Evolutionary conservation across 2,329 filamentous ascomycete species (phyloP).

Genomic region (Monilinia fructicola): DNA sequence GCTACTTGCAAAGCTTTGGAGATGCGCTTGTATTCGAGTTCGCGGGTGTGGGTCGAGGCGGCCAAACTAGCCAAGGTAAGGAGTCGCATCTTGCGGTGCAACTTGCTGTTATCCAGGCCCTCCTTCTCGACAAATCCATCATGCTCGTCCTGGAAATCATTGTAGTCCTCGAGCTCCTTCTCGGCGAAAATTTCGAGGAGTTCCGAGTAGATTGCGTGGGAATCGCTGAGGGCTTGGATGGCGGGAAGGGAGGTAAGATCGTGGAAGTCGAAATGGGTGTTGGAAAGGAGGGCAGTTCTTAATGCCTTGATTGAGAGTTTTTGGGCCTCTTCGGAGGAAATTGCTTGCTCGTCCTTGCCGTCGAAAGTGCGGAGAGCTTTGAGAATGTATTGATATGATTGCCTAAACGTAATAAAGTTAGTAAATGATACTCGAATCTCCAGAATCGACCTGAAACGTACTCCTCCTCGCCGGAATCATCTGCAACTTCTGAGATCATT

Average conservation of each 20-base stretch:
- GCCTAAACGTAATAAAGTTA: conserved; percentile 43
- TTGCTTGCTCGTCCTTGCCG: conserved; percentile 53
- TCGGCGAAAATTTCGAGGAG: conserved; percentile 94
- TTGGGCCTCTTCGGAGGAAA: conserved; percentile 60
- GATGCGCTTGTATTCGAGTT: conserved; percentile 85
- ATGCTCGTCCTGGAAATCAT: conserved; percentile 92
- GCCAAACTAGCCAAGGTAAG: conserved; percentile 90
- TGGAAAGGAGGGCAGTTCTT: conserved; percentile 64
- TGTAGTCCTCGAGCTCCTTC: conserved; percentile 91
- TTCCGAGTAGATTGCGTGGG: conserved; percentile 82
- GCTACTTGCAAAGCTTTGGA: conserved; percentile 82
- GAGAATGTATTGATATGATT: conserved; percentile 66
- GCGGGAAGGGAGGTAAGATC: conserved; percentile 69
- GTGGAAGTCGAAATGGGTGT: conserved; percentile 70
- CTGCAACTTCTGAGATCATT: conserved; percentile 76
- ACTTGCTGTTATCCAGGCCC: conserved; percentile 66
- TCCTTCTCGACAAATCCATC: conserved; percentile 79
- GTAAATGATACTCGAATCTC: conserved; percentile 5
- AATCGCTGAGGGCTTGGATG: conserved; percentile 82
- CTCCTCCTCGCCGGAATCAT: conserved; percentile 74
- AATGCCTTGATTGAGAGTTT: conserved; percentile 64
- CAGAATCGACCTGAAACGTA: conserved; percentile 47
- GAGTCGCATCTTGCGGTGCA: conserved; percentile 94
- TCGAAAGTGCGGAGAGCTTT: conserved; percentile 63
- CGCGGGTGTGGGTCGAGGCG: conserved; percentile 77